Evolutionary conservation across 192 early-diverging fungal genomes (phyloP), one percentile per base, ranked within the genome.

Genomic region (Rhizoclosmatium sp.): DNA sequence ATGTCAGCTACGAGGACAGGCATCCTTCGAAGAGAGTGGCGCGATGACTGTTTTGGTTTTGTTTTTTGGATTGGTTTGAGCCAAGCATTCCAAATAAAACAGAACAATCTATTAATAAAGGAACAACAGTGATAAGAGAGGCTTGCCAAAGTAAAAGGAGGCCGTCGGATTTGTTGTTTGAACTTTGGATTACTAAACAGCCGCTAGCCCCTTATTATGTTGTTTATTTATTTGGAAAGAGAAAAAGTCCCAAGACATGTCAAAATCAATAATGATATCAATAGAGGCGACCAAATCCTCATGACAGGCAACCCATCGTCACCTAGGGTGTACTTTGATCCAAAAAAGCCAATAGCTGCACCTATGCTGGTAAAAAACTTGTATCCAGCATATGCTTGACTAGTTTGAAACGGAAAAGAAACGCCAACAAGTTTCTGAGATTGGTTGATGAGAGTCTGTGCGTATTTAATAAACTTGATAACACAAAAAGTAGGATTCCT

Each of bases 281-380:
- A 76, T 5, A 76, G 16, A 0, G 75, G 60, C 9, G 75, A 2
- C 75, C 75, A 76, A 2, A 76, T 31, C 31, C 0, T 10, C 75
- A 76, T 76, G 40, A 65, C 49, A 49, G 75, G 75, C 19, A 67
- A 12, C 16, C 45, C 61, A 40, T 49, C 31, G 1, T 21, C 75
- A 21, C 44, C 64, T 19, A 76, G 47, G 10, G 64, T 56, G 47
- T 67, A 67, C 40, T 54, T 56, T 12, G 62, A 66, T 23, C 12
- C 41, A 45, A 65, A 76, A 41, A 76, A 76, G 16, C 40, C 9
- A 4, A 67, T 39, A 9, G 75, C 61, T 9, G 75, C 31, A 9
- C 64, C 75, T 47, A 76, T 47, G 49, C 54, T 59, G 16, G 75
- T 76, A 64, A 66, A 64, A 41, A 76, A 76, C 41, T 76, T 76